Evolutionary conservation across 2,329 filamentous ascomycete species (phyloP), one percentile per base, ranked within the genome.

Genomic region (Verruconis gallopava): DNA sequence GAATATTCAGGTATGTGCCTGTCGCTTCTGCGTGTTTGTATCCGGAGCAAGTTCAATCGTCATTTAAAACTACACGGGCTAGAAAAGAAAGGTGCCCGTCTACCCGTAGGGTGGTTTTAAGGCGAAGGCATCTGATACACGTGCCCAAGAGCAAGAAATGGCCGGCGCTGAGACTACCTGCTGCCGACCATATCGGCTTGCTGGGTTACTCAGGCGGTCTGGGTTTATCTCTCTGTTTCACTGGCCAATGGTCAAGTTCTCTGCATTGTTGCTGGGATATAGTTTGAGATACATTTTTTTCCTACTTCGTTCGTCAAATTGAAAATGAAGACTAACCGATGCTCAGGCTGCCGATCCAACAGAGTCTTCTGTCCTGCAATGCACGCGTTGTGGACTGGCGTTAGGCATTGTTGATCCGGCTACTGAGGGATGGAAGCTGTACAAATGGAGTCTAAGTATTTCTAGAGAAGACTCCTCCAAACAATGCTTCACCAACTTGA

Each of bases 51-150:
- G 49, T 12, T 14, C 25, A 21, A n/a, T 45, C 32, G 21, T 46
- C 42, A n/a, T 14, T 9, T 30, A n/a, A n/a, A n/a, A n/a, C n/a
- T n/a, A 5, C 28, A 15, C 19, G 17, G 42, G 69, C 71, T 68
- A 58, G 67, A 60, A 52, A 71, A 75, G 72, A 75, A 75, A 67
- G 69, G 67, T 65, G 56, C 64, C 58, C 56, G 58, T 60, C 61
- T 49, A 45, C 57, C 48, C 52, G 53, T 47, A 28, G 35, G 33
- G 40, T 30, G 40, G 22, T 42, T 44, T 53, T 49, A 59, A 71
- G 69, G 64, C 59, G 60, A 58, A n/a, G 58, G 64, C 60, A 65
- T 68, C 64, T 68, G 72, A 75, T 75, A 75, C 72, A 68, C 66
- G 56, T 69, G 64, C 69, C 72, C 69, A 53, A 75, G 48, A 75